phyloP scores from a whole-genome alignment of 2,329 filamentous ascomycete genomes.

The Dactylellina leptospora region DNA sequence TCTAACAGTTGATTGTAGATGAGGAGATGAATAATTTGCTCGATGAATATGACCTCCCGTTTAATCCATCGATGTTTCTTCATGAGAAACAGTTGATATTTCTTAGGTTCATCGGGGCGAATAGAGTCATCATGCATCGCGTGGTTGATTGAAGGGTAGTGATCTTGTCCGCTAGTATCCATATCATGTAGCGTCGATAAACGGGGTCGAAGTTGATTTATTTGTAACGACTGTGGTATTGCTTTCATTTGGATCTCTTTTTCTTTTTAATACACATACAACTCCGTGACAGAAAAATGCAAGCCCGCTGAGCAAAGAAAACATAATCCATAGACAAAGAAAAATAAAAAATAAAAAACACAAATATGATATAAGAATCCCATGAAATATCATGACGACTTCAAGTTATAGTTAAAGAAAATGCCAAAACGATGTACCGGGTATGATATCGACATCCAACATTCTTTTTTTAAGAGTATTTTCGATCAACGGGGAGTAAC shows the following conservation, averaged over 20 bases:
- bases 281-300: slow-evolving; percentile 26
- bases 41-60: slow-evolving; percentile 56
- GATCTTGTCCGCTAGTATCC: neutral
- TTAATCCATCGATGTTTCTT: slow-evolving; percentile 56
- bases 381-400: neutral
- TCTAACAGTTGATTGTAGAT: slow-evolving; percentile 32
- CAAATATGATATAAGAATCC: neutral
- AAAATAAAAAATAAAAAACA: neutral
- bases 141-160: slow-evolving; percentile 55
- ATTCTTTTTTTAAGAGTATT: neutral
- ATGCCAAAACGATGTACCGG: no score
- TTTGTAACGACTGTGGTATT: slow-evolving; percentile 21
- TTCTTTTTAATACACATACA: slow-evolving; percentile 25
- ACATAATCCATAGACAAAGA: neutral
- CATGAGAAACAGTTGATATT: slow-evolving; percentile 57
- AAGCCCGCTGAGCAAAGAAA: slow-evolving; percentile 36
- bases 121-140: slow-evolving; percentile 57
- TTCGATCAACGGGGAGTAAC: neutral
- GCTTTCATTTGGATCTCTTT: neutral
- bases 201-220: neutral
- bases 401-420: neutral
- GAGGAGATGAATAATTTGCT: slow-evolving; percentile 55
- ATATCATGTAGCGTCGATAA: neutral
- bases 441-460: neutral
- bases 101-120: slow-evolving; percentile 56